phyloP scores from a whole-genome alignment of 2,329 filamentous ascomycete species.

The Cryphonectria parasitica region DNA sequence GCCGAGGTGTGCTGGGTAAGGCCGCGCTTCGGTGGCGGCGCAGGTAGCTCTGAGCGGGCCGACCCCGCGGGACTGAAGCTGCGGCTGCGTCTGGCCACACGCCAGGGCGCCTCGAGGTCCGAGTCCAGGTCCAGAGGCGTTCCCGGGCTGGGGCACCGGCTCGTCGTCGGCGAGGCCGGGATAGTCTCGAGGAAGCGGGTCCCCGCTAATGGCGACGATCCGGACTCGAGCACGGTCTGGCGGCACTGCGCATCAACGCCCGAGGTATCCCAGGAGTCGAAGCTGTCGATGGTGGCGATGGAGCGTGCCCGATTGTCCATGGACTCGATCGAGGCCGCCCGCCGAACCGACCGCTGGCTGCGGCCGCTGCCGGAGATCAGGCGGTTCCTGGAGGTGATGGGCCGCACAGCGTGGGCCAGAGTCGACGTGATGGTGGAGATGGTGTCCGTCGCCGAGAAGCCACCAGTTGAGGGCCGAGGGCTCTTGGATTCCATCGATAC shows the following conservation, averaged over 20 bases:
- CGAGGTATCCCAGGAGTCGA: slow-evolving; percentile 78
- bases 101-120: slow-evolving; percentile 49
- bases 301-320: slow-evolving; percentile 40
- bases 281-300: slow-evolving; percentile 60
- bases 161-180: slow-evolving; percentile 66
- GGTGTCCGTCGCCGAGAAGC: slow-evolving; percentile 50
- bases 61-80: slow-evolving; percentile 53
- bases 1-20: slow-evolving; percentile 43
- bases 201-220: slow-evolving; percentile 48
- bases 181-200: slow-evolving; percentile 69
- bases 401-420: slow-evolving; percentile 53
- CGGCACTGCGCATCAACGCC: slow-evolving; percentile 65
- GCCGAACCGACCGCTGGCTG: slow-evolving; percentile 37
- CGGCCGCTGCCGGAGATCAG: slow-evolving; percentile 50
- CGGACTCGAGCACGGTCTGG: slow-evolving; percentile 58
- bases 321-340: slow-evolving; percentile 55
- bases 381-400: slow-evolving; percentile 60
- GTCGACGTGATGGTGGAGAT: slow-evolving; percentile 54
- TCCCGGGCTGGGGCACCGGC: slow-evolving; percentile 67
- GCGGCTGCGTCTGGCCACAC: slow-evolving; percentile 45
- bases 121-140: slow-evolving; percentile 63
- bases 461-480: slow-evolving; percentile 50
- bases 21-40: slow-evolving; percentile 36
- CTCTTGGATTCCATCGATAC: slow-evolving; percentile 44
- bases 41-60: slow-evolving; percentile 36